phyloP scores from a whole-genome alignment of 129 eudicot genomes.

The Pulicaria dysenterica region DNA sequence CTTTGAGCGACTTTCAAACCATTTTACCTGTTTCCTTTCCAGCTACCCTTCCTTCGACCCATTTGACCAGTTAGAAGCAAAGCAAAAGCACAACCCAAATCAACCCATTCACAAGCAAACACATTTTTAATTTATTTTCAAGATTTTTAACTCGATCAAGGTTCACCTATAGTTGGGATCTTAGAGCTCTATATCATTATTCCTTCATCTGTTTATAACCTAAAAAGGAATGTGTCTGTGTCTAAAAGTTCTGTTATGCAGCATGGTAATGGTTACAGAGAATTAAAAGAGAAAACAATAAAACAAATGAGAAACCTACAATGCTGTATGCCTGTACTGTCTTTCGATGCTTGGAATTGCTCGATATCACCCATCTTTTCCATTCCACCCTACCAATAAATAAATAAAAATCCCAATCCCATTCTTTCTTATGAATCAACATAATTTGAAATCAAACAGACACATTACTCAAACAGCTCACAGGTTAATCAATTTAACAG shows the following conservation, averaged over 20 bases:
- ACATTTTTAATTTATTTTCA: too few relatives aligned
- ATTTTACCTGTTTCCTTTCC: too few relatives aligned
- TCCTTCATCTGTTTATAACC: neutral
- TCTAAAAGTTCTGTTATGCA: slow-evolving; percentile 1
- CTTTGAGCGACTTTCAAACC: too few relatives aligned
- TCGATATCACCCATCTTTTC: slow-evolving; percentile 88
- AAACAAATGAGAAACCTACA: slow-evolving; percentile 55
- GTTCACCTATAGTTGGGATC: too few relatives aligned
- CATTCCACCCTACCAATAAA: slow-evolving; percentile 68
- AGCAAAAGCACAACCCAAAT: too few relatives aligned
- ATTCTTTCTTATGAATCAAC: slow-evolving; percentile 44
- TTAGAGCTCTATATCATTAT: too few relatives aligned
- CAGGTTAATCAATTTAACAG: slow-evolving; percentile 24
- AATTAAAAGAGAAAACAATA: slow-evolving; percentile 2
- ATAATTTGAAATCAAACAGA: slow-evolving; percentile 17
- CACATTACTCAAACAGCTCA: slow-evolving; percentile 27
- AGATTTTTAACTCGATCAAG: too few relatives aligned
- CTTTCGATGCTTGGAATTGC: slow-evolving; percentile 52
- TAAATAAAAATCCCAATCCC: slow-evolving; percentile 67
- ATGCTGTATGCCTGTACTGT: slow-evolving; percentile 50
- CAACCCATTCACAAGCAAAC: too few relatives aligned
- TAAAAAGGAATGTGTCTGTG: neutral
- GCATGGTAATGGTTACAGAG: neutral
- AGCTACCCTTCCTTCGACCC: too few relatives aligned
- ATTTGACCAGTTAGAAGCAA: too few relatives aligned